Base-by-base conservation (phyloP, 2,329 filamentous ascomycete genomes). In the Nannizziopsis arthrosporioides region DNA sequence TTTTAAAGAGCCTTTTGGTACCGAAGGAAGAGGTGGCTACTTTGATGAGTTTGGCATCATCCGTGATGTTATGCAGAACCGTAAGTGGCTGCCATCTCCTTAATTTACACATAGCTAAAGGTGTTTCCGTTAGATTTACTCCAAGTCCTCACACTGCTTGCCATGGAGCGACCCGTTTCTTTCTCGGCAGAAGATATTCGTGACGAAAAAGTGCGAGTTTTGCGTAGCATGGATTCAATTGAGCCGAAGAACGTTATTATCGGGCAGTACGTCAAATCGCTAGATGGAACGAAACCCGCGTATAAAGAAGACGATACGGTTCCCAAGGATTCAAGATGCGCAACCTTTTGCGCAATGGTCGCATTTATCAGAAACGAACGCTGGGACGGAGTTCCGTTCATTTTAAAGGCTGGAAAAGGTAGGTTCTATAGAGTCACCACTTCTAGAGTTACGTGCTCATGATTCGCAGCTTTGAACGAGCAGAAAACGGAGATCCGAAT, bases 211-310 rank as follows among this genome's bases (percentile, higher is more conserved):
- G 73, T 96, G 57, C 84, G 92, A 60, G 93, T 98, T 17, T 81
- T 98, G 50, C 84, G 92, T 58, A 85, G 82, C 47, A 98, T 98
- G 66, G 84, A 89, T 52, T 77, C 87, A 36, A 95, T 98, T 59
- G 89, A 96, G 73, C 90, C 92, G 59, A 96, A 96, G 82, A 94
- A 98, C 66, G 92, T 98, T 67, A 98, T 98, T 65, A 98, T 98
- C 61, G 92, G 92, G 54, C 92, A 98, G 70, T 98, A 98, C 66
- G 90, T 89, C 61, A 92, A 85, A 71, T 96, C 90, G 30, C 76
- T 96, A 47, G 92, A 98, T 63, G 90, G 90, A 60, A 89, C 78
- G 71, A 98, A 96, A 77, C 92, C 92, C 41, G 82, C 86, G 37
- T 98, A 98, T 77, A 94, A 95, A 73, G 92, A 98, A 71, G 92